A percentile compares a stretch with the other conserved stretches of the same genome.
These are phyloP conservation scores for Phytopythium aichiense DNA, from an alignment of 352 stramenopile genomes.

Conservation along the genomic window DNA sequence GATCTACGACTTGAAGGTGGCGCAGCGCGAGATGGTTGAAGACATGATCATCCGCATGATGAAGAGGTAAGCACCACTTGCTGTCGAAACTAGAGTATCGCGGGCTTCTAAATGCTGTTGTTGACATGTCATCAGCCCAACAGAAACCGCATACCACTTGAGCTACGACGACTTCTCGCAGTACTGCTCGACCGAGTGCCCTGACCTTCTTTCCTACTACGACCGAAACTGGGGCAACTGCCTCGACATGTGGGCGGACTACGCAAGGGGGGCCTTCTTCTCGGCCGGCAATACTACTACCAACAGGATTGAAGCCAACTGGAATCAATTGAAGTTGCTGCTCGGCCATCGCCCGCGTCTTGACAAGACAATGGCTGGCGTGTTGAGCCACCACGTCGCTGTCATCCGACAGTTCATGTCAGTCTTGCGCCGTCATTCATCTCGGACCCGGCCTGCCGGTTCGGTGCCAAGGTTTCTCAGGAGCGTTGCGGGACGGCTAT, in stretches of 20 bases:
- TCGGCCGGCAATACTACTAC: slow-evolving; percentile 14
- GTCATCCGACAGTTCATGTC: slow-evolving; percentile 8
- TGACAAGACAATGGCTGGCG: slow-evolving; percentile 11
- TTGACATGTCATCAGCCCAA: too few species aligned
- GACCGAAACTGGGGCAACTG: slow-evolving; percentile 17
- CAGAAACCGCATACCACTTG: background rate
- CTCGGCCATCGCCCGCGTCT: slow-evolving; percentile 8
- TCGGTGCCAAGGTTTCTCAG: background rate
- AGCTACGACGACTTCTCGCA: background rate
- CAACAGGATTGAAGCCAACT: slow-evolving; percentile 19
- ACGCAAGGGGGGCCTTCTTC: slow-evolving; percentile 9
- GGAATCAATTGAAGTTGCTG: slow-evolving; percentile 18
- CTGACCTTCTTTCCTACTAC: background rate
- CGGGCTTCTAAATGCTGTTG: too few species aligned
- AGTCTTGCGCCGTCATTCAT: background rate
- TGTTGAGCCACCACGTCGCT: slow-evolving; percentile 15
- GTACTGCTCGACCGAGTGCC: background rate
- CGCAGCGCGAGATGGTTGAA: slow-evolving; percentile 5
- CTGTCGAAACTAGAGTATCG: too few species aligned
- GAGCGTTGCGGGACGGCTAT: background rate
- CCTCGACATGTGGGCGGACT: slow-evolving; percentile 12
- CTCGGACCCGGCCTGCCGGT: too few species aligned
- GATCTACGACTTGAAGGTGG: slow-evolving; percentile 12
- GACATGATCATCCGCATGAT: slow-evolving; percentile 7
- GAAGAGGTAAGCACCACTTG: slow-evolving; percentile 3